A percentile compares a stretch with the other conserved stretches of the same genome.
Conservation (phyloP, 257 asterid genomes). For the Nicotiana noctiflora region DNA sequence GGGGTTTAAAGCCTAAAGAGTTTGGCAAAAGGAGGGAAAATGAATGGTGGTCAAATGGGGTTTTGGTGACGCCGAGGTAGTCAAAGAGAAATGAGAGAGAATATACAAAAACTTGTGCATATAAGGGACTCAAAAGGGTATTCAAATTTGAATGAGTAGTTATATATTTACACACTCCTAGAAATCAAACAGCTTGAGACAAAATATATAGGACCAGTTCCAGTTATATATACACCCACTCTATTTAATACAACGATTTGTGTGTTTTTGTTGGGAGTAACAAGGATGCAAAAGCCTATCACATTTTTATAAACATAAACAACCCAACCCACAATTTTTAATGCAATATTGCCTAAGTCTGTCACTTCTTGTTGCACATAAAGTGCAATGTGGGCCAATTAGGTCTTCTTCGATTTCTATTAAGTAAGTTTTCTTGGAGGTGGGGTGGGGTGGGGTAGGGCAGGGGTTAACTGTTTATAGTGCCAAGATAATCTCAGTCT, state of each 20-base stretch:
- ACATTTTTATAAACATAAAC: not conserved
- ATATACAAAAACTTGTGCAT: constrained; percentile 45
- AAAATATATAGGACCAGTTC: constrained; percentile 24
- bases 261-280: constrained; percentile 17
- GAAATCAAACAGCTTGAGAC: constrained; percentile 53
- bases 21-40: constrained; percentile 26
- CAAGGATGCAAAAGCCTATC: constrained; percentile 17
- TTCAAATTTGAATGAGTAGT: constrained; percentile 17
- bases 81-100: constrained; percentile 42
- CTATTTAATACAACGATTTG: not conserved
- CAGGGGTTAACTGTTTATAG: not conserved
- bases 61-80: constrained; percentile 60
- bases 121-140: constrained; percentile 23
- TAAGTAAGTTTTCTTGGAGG: no score
- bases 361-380: not conserved
- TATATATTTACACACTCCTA: constrained; percentile 18
- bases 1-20: constrained; percentile 19
- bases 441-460: not conserved
- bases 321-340: constrained; percentile 1
- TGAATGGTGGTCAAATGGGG: constrained; percentile 47
- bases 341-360: not conserved
- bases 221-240: not conserved
- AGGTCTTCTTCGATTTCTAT: not conserved
- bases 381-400: not conserved
- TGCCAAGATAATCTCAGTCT: not conserved